Base-by-base conservation (phyloP, 257 asterid species). In the Dorcoceras hygrometricum region DNA sequence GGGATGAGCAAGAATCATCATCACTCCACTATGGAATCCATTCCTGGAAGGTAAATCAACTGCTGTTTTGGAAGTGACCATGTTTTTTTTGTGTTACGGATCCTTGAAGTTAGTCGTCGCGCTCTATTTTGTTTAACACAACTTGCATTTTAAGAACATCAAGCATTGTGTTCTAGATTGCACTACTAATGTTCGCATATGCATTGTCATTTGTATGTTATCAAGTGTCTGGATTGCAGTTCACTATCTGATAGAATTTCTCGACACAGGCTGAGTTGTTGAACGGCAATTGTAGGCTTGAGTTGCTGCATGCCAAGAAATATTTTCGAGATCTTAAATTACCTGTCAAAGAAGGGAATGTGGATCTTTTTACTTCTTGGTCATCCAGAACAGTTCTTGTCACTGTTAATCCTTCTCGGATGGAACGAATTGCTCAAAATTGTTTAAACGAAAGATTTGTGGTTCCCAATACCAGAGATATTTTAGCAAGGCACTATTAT, bases 231-330 rank as follows among this genome's bases (percentile, higher is more conserved):
- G 22, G 39, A 56, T 66, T 57, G 55, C 55, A 74, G n/a, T 65
- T 54, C 66, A 43, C 59, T 67, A 72, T 76, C 66, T 65, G 69
- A 71, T 76, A 46, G 43, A 56, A 65, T 25, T 77, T 80, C 58
- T 64, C 60, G 32, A 68, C 84, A 84, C 95, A 91, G 96, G 96
- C 86, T 66, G 92, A 82, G 36, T 71, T 86, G 56, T 56, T 87
- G 69, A 75, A 73, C 82, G 65, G 65, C 28, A 79, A 78, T 50
- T 91, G 98, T 75, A 71, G 71, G 77, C 75, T 66, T 39, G 94
- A 89, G 74, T 76, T 89, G 74, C 60, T 73, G 39, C 79, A 48
- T 71, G 78, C 82, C 73, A 80, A 75, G 70, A 74, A 70, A 60
- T 77, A 72, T 67, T 68, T 84, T 74, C 75, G 73, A 70, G 84